Percentiles rank a stretch among this genome's conserved stretches.
These are phyloP conservation scores for Oxytropis ochrocephala DNA, from an alignment of 306 rosid genomes.

Conservation along the genomic window DNA sequence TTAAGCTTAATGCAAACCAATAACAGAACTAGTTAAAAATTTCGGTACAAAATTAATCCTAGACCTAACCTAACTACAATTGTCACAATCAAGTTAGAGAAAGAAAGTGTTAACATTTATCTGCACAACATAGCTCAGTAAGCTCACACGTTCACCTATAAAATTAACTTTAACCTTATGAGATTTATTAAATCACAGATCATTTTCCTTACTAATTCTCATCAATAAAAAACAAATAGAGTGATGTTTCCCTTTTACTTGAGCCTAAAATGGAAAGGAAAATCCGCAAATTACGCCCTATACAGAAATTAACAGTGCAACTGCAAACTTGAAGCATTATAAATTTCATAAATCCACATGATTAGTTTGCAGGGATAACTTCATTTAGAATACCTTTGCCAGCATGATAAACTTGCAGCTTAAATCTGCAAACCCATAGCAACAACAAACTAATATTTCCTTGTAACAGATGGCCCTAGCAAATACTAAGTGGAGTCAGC, in stretches of 20 bases:
- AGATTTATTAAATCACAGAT: slow-evolving; percentile 6
- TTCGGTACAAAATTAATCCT: not conserved
- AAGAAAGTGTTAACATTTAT: not conserved
- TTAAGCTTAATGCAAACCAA: not conserved
- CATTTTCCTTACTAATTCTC: not conserved
- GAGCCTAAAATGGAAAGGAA: slow-evolving; percentile 1
- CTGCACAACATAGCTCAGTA: slow-evolving; percentile 6
- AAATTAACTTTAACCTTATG: not conserved
- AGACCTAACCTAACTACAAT: not conserved
- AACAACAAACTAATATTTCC: not conserved
- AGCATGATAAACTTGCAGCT: slow-evolving; percentile 2
- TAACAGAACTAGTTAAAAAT: not conserved
- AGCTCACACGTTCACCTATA: not conserved
- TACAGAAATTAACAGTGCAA: not conserved
- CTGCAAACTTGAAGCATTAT: slow-evolving; percentile 1
- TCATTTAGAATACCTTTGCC: not conserved
- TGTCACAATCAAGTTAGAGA: slow-evolving; percentile 9
- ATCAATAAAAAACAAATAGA: not conserved
- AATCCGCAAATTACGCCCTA: not conserved
- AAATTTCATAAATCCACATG: not conserved
- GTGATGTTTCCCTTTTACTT: not conserved
- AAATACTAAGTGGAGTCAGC: not conserved
- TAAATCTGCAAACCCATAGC: not conserved
- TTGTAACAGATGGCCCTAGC: not conserved
- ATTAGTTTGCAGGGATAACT: not conserved